phyloP scores from a whole-genome alignment of 257 asterid genomes.

The Solanum peruvianum region DNA sequence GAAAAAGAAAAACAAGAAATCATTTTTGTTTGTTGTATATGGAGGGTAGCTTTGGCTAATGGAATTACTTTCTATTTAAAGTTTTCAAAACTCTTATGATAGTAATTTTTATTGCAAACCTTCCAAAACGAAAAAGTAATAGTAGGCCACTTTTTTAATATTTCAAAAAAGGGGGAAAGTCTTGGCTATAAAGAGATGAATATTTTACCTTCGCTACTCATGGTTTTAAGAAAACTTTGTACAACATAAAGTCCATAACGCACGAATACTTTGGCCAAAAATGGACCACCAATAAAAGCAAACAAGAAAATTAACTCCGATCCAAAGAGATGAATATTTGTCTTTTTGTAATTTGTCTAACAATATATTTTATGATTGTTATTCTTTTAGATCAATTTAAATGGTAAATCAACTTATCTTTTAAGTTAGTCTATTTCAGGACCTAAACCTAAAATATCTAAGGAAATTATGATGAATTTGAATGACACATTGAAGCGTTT shows the following conservation, averaged over 20 bases:
- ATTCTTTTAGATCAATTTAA: too few relatives aligned
- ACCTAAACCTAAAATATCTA: neutral
- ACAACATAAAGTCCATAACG: neutral
- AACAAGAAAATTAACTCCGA: neutral
- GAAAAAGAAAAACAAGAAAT: neutral
- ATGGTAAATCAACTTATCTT: too few relatives aligned
- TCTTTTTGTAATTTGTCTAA: too few relatives aligned
- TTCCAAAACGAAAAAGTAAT: neutral
- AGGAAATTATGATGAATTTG: neutral
- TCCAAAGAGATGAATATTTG: neutral
- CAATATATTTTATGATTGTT: too few relatives aligned
- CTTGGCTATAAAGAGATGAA: neutral
- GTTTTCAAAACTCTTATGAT: neutral
- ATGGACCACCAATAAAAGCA: neutral
- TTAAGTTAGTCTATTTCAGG: neutral
- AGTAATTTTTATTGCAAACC: constrained; percentile 1
- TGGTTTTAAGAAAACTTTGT: neutral
- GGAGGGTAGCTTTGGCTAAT: constrained; percentile 1
- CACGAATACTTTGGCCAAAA: neutral
- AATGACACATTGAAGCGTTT: neutral
- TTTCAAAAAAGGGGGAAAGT: neutral
- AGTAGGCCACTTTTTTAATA: neutral
- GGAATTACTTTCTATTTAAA: neutral
- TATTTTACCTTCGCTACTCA: neutral
- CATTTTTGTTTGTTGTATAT: neutral